These are phyloP conservation scores for Cyberlindnera samutprakarnensis DNA, from an alignment of 805 yeast species.

Conservation along the genomic window DNA sequence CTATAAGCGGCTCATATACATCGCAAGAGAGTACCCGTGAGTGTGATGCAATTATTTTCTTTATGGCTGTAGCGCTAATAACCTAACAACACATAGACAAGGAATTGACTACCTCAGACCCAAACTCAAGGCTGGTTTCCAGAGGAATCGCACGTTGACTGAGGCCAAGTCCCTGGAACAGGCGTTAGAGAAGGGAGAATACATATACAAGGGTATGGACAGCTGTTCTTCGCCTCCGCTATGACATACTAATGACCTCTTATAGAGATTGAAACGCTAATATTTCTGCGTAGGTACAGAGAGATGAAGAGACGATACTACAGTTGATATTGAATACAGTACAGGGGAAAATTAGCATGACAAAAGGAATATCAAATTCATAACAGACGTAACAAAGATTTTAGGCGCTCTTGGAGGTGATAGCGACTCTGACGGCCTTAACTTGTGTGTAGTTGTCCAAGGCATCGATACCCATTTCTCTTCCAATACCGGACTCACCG, in stretches of 20 bases:
- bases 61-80: neutral
- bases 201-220: conserved; percentile 14
- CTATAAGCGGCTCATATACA: conserved; percentile 13
- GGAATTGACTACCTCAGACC: conserved; percentile 12
- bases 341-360: too few species aligned
- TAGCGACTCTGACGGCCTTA: conserved; percentile 64
- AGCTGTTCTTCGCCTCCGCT: neutral
- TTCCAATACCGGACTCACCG: conserved; percentile 86
- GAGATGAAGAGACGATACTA: conserved; percentile 16
- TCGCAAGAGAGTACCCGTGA: conserved; percentile 17
- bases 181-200: conserved; percentile 14
- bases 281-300: conserved; percentile 16
- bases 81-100: conserved; percentile 7
- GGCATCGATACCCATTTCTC: conserved; percentile 89
- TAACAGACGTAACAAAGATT: too few species aligned
- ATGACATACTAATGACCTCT: conserved; percentile 1
- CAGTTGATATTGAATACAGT: too few species aligned
- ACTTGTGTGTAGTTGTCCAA: conserved; percentile 77
- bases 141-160: conserved; percentile 1
- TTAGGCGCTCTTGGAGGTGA: conserved; percentile 14
- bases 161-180: conserved; percentile 6
- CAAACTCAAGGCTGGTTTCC: conserved; percentile 10
- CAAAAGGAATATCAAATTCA: too few species aligned
- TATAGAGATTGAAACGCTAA: conserved; percentile 15
- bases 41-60: conserved; percentile 1